These are phyloP conservation scores for Singerocomus inundabilis DNA, from an alignment of 1,284 basidiomycete genomes.

Conservation along the genomic window DNA sequence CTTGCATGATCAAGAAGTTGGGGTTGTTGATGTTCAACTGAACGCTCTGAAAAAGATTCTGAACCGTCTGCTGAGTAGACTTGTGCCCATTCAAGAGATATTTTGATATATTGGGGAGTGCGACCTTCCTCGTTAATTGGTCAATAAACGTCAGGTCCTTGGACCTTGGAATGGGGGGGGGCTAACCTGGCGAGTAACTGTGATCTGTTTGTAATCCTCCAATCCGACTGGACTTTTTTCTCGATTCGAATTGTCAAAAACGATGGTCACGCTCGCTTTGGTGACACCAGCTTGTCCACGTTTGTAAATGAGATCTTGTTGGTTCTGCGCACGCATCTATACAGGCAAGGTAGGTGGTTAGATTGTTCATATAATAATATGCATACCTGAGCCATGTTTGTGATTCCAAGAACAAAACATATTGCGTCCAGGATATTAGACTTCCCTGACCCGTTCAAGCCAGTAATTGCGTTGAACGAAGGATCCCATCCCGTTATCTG, in stretches of 20 bases:
- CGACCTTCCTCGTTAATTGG: conserved; percentile 56
- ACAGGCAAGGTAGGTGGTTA: background rate
- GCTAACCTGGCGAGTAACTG: conserved; percentile 91
- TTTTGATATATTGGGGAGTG: conserved; percentile 92
- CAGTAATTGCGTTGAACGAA: conserved; percentile 97
- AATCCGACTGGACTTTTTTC: conserved; percentile 85
- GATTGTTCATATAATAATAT: background rate
- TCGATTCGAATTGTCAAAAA: conserved; percentile 98
- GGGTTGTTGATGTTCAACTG: conserved; percentile 99
- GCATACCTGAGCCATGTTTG: conserved; percentile 83
- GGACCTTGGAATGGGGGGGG: background rate
- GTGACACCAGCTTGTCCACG: conserved; percentile 97
- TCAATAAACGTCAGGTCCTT: conserved; percentile 14
- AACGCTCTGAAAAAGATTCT: conserved; percentile 94
- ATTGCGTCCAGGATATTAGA: conserved; percentile 98
- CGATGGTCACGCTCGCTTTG: conserved; percentile 97
- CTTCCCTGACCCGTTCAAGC: conserved; percentile 92
- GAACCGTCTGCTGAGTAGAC: conserved; percentile 83
- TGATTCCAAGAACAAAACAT: conserved; percentile 96
- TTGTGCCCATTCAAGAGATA: conserved; percentile 98
- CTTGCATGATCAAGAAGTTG: conserved; percentile 99
- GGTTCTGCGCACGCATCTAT: conserved; percentile 93
- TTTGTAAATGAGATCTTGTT: conserved; percentile 97
- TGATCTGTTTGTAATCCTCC: conserved; percentile 85
- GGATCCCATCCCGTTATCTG: conserved; percentile 94